Percentiles rank a stretch among this genome's conserved stretches.
Conservation (phyloP, 2,329 filamentous ascomycete species). For the Malbranchea zuffiana region DNA sequence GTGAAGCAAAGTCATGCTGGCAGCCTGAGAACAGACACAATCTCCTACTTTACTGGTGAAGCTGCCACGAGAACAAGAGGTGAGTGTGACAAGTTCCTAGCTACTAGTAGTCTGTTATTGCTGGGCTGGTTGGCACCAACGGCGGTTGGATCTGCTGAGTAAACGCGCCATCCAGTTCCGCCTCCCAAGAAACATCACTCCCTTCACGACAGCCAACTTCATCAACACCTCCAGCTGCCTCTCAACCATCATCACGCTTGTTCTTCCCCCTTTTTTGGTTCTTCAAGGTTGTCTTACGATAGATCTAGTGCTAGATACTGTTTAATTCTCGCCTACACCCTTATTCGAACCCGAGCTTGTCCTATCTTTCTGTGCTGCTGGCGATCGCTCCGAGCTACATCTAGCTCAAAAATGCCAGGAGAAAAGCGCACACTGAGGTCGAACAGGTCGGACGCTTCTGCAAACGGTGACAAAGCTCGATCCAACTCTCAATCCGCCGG, state of each 20-base stretch:
- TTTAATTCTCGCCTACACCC: too few species aligned
- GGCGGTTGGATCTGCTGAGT: constrained; percentile 5
- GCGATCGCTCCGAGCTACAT: constrained; percentile 7
- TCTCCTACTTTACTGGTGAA: too few species aligned
- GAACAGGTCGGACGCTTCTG: constrained; percentile 37
- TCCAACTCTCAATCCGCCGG: constrained; percentile 35
- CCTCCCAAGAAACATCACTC: too few species aligned
- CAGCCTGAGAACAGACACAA: too few species aligned
- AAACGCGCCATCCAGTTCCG: constrained; percentile 9
- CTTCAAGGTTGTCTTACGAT: too few species aligned
- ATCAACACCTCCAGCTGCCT: constrained; percentile 5
- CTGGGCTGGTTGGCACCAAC: constrained; percentile 11
- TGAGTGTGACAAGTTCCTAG: too few species aligned
- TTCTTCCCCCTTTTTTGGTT: constrained; percentile 1
- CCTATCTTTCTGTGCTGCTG: constrained; percentile 3
- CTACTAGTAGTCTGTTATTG: too few species aligned
- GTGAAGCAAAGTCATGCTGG: too few species aligned
- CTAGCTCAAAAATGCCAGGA: constrained; percentile 34
- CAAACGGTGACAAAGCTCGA: constrained; percentile 37
- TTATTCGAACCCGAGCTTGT: background rate
- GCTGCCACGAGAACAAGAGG: too few species aligned
- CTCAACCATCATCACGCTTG: constrained; percentile 1
- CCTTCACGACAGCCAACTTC: too few species aligned
- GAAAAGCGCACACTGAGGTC: constrained; percentile 39
- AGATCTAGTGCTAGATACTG: too few species aligned